Percentiles rank a stretch among this genome's conserved stretches.
Conservation (phyloP, 352 stramenopile species). For the Pythium aphanidermatum region DNA sequence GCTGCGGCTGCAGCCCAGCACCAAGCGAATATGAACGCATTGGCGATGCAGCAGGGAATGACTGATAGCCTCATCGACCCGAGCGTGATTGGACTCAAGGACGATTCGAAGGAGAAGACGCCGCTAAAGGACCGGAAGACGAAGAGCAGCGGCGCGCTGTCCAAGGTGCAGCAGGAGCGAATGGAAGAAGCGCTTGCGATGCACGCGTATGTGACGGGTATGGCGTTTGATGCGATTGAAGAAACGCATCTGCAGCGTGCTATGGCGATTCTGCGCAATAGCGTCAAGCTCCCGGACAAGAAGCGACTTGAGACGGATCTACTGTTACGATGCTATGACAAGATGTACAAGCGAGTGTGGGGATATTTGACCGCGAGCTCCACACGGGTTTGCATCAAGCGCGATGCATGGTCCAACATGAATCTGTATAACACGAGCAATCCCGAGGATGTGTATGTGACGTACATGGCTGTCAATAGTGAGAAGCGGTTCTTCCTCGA, state of each 20-base stretch:
- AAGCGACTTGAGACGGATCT: conserved; percentile 63
- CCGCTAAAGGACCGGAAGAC: conserved; percentile 32
- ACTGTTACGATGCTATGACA: conserved; percentile 69
- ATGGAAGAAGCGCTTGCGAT: conserved; percentile 77
- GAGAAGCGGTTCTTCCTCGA: conserved; percentile 80
- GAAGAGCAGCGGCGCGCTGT: conserved; percentile 35
- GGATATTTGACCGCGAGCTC: conserved; percentile 57
- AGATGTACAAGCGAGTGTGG: conserved; percentile 85
- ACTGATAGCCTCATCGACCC: conserved; percentile 62
- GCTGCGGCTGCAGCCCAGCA: conserved; percentile 28
- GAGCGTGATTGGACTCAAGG: conserved; percentile 42
- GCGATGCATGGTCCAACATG: conserved; percentile 72
- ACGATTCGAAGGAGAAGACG: conserved; percentile 41
- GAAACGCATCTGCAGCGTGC: conserved; percentile 65
- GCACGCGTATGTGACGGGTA: conserved; percentile 76
- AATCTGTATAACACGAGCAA: conserved; percentile 75
- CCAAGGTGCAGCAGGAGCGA: conserved; percentile 59
- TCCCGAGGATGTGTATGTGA: conserved; percentile 61
- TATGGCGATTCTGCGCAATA: conserved; percentile 46
- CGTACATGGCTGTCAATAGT: conserved; percentile 73
- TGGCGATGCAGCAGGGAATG: conserved; percentile 72
- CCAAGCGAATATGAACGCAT: conserved; percentile 66
- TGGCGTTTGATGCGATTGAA: conserved; percentile 70
- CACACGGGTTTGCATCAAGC: conserved; percentile 64
- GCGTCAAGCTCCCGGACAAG: conserved; percentile 59